Conservation (phyloP, 192 early-diverging fungal genomes). For the Radiomyces spectabilis region DNA sequence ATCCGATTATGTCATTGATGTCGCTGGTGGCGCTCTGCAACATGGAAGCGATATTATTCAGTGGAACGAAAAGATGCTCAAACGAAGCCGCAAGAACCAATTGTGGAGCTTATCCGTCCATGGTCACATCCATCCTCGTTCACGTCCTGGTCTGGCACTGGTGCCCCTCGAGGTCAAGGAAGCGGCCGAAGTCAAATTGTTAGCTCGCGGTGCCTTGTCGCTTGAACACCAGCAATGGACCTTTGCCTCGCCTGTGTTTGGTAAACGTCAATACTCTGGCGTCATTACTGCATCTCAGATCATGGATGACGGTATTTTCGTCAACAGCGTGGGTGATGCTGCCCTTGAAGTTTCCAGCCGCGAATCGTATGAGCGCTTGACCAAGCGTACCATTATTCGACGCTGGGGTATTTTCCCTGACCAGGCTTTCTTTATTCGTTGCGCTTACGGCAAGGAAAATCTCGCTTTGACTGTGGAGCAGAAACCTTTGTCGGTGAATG, state of each 20-base stretch:
- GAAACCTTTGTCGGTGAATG: neutral
- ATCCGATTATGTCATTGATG: slow-evolving; percentile 15
- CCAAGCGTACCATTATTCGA: slow-evolving; percentile 11
- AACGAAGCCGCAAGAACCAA: slow-evolving; percentile 12
- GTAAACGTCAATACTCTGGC: neutral
- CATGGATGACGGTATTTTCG: neutral
- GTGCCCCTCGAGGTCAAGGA: neutral
- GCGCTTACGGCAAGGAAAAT: slow-evolving; percentile 3
- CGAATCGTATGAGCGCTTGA: slow-evolving; percentile 5
- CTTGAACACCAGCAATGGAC: slow-evolving; percentile 13
- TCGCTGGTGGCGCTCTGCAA: slow-evolving; percentile 14
- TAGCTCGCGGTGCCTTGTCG: slow-evolving; percentile 3
- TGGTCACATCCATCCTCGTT: slow-evolving; percentile 20
- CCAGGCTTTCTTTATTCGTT: slow-evolving; percentile 16
- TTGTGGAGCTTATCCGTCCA: slow-evolving; percentile 24
- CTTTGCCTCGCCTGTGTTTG: slow-evolving; percentile 18
- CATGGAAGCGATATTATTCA: slow-evolving; percentile 13
- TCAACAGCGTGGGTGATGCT: neutral
- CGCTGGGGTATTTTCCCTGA: slow-evolving; percentile 26
- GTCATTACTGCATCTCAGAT: slow-evolving; percentile 1
- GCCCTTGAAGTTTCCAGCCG: neutral
- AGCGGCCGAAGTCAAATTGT: slow-evolving; percentile 10
- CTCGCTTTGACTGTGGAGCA: slow-evolving; percentile 19
- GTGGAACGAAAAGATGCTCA: slow-evolving; percentile 16
- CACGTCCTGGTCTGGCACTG: slow-evolving; percentile 10